Conservation (phyloP, 2,329 filamentous ascomycete species). For the Colletotrichum neosansevieriae region DNA sequence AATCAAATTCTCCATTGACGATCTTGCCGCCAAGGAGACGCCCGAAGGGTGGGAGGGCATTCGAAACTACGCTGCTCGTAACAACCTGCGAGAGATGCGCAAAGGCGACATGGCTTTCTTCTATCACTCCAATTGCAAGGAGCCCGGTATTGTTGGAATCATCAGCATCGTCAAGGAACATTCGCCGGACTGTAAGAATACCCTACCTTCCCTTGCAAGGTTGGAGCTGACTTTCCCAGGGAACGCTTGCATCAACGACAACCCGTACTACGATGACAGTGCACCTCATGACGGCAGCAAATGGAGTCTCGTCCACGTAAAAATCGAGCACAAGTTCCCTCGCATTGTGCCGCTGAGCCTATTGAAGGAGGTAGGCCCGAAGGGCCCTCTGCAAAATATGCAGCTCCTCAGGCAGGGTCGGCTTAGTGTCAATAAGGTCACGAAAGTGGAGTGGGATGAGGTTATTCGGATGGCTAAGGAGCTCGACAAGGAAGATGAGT, state of each 20-base stretch:
- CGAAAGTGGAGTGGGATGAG: conserved; percentile 70
- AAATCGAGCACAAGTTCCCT: conserved; percentile 85
- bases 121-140: conserved; percentile 95
- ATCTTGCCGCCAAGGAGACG: conserved; percentile 76
- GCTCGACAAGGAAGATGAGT: conserved; percentile 31
- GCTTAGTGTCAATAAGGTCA: conserved; percentile 63
- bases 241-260: conserved; percentile 51
- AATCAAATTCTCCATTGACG: conserved; percentile 94
- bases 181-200: conserved; percentile 77
- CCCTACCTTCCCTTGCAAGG: no score
- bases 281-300: conserved; percentile 67
- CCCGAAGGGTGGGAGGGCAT: conserved; percentile 89
- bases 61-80: conserved; percentile 68
- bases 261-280: conserved; percentile 87
- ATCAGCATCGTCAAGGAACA: conserved; percentile 92
- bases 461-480: conserved; percentile 37
- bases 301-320: conserved; percentile 92
- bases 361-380: conserved; percentile 76
- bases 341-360: conserved; percentile 71
- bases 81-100: conserved; percentile 92
- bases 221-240: conserved; percentile 16
- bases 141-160: conserved; percentile 85
- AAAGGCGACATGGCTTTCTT: conserved; percentile 94
- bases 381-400: conserved; percentile 75
- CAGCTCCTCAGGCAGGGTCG: conserved; percentile 84